Conservation (phyloP, 257 asterid genomes). For the Orobanche coerulescens region DNA sequence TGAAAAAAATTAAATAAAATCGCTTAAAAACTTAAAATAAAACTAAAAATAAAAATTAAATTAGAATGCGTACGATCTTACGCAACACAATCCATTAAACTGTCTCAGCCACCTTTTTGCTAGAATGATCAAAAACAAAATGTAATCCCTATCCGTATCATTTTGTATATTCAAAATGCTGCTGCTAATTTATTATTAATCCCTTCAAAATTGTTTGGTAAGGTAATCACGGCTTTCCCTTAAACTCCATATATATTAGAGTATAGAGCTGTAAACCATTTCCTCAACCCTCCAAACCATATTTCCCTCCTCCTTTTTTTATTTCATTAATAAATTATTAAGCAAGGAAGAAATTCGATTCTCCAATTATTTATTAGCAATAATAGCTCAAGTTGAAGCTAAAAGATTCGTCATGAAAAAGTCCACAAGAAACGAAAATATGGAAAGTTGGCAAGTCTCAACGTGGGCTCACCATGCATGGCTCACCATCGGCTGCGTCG, state of each 20-base stretch:
- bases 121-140: too few species aligned
- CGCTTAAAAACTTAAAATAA: too few species aligned
- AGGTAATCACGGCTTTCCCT: background rate
- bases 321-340: background rate
- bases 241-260: slow-evolving; percentile 1
- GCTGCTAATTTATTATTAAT: too few species aligned
- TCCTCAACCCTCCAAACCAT: background rate
- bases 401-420: background rate
- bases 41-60: too few species aligned
- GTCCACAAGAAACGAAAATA: slow-evolving; percentile 4
- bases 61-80: too few species aligned
- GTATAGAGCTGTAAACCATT: slow-evolving; percentile 2
- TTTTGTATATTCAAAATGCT: too few species aligned
- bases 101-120: too few species aligned
- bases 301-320: background rate
- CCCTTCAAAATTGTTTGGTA: background rate
- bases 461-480: slow-evolving; percentile 33
- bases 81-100: too few species aligned
- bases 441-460: slow-evolving; percentile 23
- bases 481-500: slow-evolving; percentile 29
- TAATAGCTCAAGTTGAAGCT: background rate
- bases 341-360: too few species aligned
- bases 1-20: too few species aligned
- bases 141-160: too few species aligned
- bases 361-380: too few species aligned